phyloP scores from a whole-genome alignment of 495 filamentous ascomycete genomes.

The Hypoxylon subgilvum region DNA sequence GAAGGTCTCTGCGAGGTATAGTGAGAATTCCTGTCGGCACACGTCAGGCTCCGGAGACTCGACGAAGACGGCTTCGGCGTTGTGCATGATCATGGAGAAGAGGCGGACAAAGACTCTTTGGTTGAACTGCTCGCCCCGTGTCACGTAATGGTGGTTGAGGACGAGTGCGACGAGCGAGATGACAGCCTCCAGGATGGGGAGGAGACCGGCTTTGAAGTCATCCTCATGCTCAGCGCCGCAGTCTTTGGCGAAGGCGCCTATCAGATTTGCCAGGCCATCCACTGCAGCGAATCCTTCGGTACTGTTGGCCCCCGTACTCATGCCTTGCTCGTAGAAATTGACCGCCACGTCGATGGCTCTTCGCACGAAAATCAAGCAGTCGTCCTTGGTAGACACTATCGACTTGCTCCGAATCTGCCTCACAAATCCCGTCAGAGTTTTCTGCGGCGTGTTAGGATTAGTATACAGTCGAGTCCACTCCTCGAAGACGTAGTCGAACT shows the following conservation, averaged over 20 bases:
- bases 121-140: constrained; percentile 79
- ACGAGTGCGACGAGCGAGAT: constrained; percentile 78
- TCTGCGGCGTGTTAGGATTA: constrained; percentile 72
- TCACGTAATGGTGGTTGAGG: constrained; percentile 83
- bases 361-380: constrained; percentile 78
- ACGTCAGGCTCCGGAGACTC: constrained; percentile 43
- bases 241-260: constrained; percentile 73
- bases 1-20: constrained; percentile 76
- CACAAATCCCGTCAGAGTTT: constrained; percentile 76
- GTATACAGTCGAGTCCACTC: constrained; percentile 90
- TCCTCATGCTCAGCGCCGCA: constrained; percentile 27
- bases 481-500: constrained; percentile 91
- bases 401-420: constrained; percentile 78
- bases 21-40: constrained; percentile 67
- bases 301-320: constrained; percentile 64
- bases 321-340: constrained; percentile 70
- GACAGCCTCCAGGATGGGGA: constrained; percentile 70
- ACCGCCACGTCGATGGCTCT: constrained; percentile 81
- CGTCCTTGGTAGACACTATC: constrained; percentile 72
- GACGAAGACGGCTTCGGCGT: constrained; percentile 52
- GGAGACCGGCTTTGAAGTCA: constrained; percentile 22
- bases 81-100: constrained; percentile 82
- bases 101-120: constrained; percentile 90
- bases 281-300: constrained; percentile 75
- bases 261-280: constrained; percentile 87